Evolutionary conservation across 73 alveolate species (phyloP), one percentile per base, ranked within the genome.

Genomic region (Paramecium bursaria): DNA sequence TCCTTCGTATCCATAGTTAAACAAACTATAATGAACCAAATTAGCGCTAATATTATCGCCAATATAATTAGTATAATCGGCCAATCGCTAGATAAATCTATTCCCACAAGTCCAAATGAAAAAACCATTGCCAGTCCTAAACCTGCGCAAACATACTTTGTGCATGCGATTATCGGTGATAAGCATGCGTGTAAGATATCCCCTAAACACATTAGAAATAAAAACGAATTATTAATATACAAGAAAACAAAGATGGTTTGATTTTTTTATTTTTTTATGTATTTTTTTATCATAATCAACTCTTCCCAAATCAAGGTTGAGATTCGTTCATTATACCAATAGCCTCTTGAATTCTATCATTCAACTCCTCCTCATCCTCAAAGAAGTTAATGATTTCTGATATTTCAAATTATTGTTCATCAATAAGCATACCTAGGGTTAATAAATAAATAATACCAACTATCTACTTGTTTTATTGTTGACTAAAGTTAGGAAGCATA

Each of bases 151-250:
- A 67, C 42, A 67, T 67, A 67, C 27, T 67, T 67, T 1, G 25
- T 14, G 14, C 82, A 67, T 15, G 82, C 50, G 14, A 26, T 35
- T 67, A 67, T 4, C 10, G 82, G 82, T 15, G 57, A 22, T n/a
- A 31, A 47, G 21, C 82, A 67, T 35, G 44, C 22, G 33, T 44
- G 42, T 42, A 67, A 42, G 14, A 67, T 42, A 47, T 67, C 82
- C 33, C 82, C 82, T 15, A 67, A 42, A 42, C 82, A 67, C 82
- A 67, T 67, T 33, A 19, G 21, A 39, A 67, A 39, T 33, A 67
- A 67, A 67, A 57, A 57, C 76, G 76, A 57, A 57, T 57, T 57
- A 57, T 30, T 57, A 30, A 57, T 57, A 57, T n/a, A n/a, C n/a
- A n/a, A n/a, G n/a, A n/a, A n/a, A n/a, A n/a, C n/a, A n/a, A n/a